These are phyloP conservation scores for Aspergillus pseudoglaucus DNA, from an alignment of 2,329 filamentous ascomycete genomes.

Conservation along the genomic window DNA sequence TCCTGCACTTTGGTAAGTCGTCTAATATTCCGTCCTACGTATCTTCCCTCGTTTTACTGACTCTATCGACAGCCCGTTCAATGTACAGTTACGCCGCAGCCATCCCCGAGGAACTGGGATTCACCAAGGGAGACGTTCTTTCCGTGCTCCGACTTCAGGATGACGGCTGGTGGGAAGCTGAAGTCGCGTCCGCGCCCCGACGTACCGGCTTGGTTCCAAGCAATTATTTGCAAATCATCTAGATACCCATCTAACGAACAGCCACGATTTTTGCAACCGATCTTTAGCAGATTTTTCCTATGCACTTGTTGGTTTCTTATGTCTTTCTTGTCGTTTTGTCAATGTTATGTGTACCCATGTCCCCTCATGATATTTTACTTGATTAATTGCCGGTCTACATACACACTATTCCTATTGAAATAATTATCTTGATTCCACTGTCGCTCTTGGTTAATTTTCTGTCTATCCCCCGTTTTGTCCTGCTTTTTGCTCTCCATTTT, in stretches of 20 bases:
- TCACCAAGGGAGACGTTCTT: conserved; percentile 84
- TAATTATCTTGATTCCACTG: background rate
- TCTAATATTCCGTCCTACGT: background rate
- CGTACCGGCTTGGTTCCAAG: conserved; percentile 56
- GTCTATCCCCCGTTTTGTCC: background rate
- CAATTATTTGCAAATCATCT: conserved; percentile 59
- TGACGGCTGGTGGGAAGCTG: conserved; percentile 99
- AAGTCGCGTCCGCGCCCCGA: conserved; percentile 58
- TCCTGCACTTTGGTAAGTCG: conserved; percentile 86
- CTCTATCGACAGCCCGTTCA: conserved; percentile 62
- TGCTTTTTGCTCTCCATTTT: background rate
- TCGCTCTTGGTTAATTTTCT: background rate
- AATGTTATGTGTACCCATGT: background rate
- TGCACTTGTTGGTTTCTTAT: background rate
- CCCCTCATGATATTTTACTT: background rate
- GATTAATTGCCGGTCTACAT: background rate
- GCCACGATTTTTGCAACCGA: conserved; percentile 11
- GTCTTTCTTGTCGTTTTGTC: background rate
- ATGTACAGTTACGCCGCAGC: conserved; percentile 92
- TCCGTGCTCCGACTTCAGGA: conserved; percentile 87
- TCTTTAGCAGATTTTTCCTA: background rate
- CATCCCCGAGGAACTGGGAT: conserved; percentile 90
- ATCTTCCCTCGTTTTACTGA: conserved; percentile 8
- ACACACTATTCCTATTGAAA: background rate
- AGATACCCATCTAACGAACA: conserved; percentile 22